A percentile compares a stretch with the other conserved stretches of the same genome.
Evolutionary conservation across 139 green algal species (phyloP).

Genomic region (Trebouxia sp.): DNA sequence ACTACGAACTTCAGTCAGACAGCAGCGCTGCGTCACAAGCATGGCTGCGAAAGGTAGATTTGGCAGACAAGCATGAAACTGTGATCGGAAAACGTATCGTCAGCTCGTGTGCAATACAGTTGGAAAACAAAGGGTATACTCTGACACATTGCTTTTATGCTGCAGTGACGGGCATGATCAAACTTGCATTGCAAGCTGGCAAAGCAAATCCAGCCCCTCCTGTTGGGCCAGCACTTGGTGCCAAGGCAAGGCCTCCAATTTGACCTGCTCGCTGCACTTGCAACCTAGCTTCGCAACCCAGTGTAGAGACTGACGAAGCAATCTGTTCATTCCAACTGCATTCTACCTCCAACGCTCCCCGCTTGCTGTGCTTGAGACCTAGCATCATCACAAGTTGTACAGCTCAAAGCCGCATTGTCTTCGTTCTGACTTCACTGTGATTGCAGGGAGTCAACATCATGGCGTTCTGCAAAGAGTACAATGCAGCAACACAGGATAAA

Average conservation of each 20-base stretch:
- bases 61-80: not conserved
- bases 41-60: slow-evolving; percentile 36
- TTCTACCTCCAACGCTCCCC: too few species aligned
- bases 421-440: too few species aligned
- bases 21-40: slow-evolving; percentile 27
- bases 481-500: slow-evolving; percentile 95
- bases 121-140: too few species aligned
- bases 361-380: not conserved
- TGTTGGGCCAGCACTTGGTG: slow-evolving; percentile 95
- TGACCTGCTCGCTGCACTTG: not conserved
- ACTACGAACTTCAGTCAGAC: not conserved
- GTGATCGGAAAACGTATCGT: too few species aligned
- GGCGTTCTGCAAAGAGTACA: slow-evolving; percentile 99
- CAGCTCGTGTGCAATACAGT: too few species aligned
- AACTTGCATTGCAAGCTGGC: slow-evolving; percentile 94
- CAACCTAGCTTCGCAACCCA: too few species aligned
- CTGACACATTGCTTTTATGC: not conserved
- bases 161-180: slow-evolving; percentile 92
- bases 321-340: too few species aligned
- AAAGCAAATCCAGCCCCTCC: slow-evolving; percentile 99
- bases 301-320: too few species aligned
- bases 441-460: slow-evolving; percentile 99
- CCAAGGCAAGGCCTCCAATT: slow-evolving; percentile 68
- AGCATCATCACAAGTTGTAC: not conserved
- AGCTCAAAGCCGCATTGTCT: too few species aligned